phyloP scores from a whole-genome alignment of 176 grass and related monocot species.

The maize (Zea mays) region DNA sequence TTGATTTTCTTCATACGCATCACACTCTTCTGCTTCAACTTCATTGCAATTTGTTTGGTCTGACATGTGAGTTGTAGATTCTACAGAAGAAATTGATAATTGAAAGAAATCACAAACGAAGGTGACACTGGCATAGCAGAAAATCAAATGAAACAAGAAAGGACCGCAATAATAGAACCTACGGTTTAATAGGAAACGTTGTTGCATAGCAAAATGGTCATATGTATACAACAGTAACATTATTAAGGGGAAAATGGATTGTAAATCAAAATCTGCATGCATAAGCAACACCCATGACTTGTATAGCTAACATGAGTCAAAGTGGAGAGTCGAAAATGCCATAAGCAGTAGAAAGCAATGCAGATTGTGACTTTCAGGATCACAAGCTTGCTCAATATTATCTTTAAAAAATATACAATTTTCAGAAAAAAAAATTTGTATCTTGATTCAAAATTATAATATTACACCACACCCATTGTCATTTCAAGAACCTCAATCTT shows the following conservation, averaged over 20 bases:
- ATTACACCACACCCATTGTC: not conserved
- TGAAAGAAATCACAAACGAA: not conserved
- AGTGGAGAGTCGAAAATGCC: not conserved
- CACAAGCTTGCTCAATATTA: not conserved
- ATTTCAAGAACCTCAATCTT: not conserved
- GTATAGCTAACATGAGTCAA: not conserved
- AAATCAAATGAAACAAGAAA: not conserved
- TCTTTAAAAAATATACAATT: not conserved
- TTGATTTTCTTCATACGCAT: slow-evolving; percentile 78
- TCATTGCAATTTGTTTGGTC: slow-evolving; percentile 58
- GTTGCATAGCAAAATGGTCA: slow-evolving; percentile 7
- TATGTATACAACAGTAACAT: not conserved
- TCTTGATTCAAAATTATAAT: not conserved
- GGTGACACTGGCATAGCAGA: slow-evolving; percentile 18
- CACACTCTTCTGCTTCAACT: slow-evolving; percentile 65
- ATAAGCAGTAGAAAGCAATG: slow-evolving; percentile 2
- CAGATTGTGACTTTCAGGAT: not conserved
- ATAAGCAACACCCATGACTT: slow-evolving; percentile 1
- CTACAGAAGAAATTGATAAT: slow-evolving; percentile 37
- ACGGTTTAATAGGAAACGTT: too few relatives aligned
- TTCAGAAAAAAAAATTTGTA: not conserved
- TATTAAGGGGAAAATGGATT: not conserved
- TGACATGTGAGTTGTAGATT: slow-evolving; percentile 43
- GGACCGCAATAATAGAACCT: not conserved
- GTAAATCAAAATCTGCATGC: slow-evolving; percentile 4